Conservation (phyloP, 1,284 basidiomycete genomes). For the Ceratobasidium sp. region DNA sequence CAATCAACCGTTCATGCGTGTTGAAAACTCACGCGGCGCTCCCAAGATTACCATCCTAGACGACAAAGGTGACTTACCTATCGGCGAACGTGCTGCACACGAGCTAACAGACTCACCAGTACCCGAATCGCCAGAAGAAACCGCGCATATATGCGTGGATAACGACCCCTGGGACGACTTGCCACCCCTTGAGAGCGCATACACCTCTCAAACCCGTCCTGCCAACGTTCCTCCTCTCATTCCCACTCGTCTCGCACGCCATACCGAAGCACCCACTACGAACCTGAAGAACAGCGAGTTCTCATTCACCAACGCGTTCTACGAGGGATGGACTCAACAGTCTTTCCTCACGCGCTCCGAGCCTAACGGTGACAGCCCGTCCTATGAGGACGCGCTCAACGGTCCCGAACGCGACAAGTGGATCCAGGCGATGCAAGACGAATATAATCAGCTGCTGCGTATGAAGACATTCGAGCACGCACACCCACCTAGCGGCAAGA, state of each 20-base stretch:
- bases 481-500: too few relatives aligned
- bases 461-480: too few relatives aligned
- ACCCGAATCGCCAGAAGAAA: background rate
- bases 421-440: too few relatives aligned
- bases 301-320: too few relatives aligned
- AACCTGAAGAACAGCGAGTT: background rate
- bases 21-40: conserved; percentile 7
- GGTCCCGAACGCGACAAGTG: too few relatives aligned
- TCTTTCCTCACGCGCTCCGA: background rate
- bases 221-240: background rate
- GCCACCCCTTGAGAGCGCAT: background rate
- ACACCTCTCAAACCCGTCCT: too few relatives aligned
- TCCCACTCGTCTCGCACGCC: background rate
- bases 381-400: conserved; percentile 13
- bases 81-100: too few relatives aligned
- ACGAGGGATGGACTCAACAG: conserved; percentile 3
- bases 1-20: background rate
- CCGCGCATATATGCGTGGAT: background rate
- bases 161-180: background rate
- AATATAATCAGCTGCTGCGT: too few relatives aligned
- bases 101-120: background rate
- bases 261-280: background rate
- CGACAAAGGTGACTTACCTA: background rate
- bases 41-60: conserved; percentile 7
- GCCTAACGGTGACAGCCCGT: background rate